Evolutionary conservation across 208 protist genomes (phyloP).

Genomic region (Leishmania martiniquensis): DNA sequence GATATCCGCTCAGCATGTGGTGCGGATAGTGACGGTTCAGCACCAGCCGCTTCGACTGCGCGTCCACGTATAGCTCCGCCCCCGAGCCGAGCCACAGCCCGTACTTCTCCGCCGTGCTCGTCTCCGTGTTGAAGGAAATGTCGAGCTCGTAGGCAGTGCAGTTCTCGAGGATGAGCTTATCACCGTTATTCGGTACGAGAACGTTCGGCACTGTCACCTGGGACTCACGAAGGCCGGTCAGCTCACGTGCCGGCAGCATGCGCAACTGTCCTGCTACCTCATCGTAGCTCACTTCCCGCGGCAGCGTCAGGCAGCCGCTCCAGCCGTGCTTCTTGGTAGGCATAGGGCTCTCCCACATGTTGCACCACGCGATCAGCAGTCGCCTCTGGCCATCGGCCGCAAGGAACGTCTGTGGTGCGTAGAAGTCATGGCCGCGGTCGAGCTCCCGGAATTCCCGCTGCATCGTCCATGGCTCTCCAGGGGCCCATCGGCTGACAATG

Average conservation of each 20-base stretch:
- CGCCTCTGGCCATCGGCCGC: constrained; percentile 34
- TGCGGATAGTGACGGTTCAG: constrained; percentile 68
- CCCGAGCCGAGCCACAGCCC: constrained; percentile 59
- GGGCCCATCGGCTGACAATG: constrained; percentile 22
- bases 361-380: constrained; percentile 38
- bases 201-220: constrained; percentile 12
- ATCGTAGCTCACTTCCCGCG: constrained; percentile 38
- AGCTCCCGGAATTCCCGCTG: constrained; percentile 39
- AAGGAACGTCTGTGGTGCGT: constrained; percentile 44
- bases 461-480: constrained; percentile 12
- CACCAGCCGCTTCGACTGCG: constrained; percentile 49
- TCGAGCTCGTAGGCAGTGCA: constrained; percentile 50
- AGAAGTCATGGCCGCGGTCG: constrained; percentile 47
- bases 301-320: constrained; percentile 39
- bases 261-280: constrained; percentile 22
- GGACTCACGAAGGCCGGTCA: constrained; percentile 31
- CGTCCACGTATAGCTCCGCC: constrained; percentile 51
- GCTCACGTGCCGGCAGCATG: constrained; percentile 44
- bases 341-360: constrained; percentile 51
- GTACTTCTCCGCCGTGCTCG: constrained; percentile 56
- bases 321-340: constrained; percentile 39
- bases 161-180: constrained; percentile 24
- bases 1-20: constrained; percentile 54
- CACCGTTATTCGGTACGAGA: constrained; percentile 23
- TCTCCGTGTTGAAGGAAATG: constrained; percentile 39